Conservation (phyloP, 1,139 yeast species). For the Arxiozyma bovina region DNA sequence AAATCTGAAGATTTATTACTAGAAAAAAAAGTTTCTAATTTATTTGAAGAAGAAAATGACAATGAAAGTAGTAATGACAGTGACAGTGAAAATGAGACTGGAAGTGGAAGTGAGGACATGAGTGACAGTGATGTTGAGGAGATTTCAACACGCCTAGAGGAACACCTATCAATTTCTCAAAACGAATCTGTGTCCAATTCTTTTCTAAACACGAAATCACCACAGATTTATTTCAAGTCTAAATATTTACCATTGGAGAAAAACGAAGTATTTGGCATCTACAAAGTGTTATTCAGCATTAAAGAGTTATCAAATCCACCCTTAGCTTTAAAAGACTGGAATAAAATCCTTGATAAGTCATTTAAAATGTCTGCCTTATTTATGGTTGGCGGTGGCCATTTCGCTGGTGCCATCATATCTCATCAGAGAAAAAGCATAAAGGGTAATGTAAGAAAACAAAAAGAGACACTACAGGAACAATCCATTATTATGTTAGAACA, state of each 20-base stretch:
- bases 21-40: neutral
- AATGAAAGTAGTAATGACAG: slow-evolving; percentile 2
- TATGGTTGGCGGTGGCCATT: slow-evolving; percentile 98
- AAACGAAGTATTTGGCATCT: slow-evolving; percentile 50
- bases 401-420: slow-evolving; percentile 87
- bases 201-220: slow-evolving; percentile 55
- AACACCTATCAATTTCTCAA: slow-evolving; percentile 1
- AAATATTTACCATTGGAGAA: slow-evolving; percentile 32
- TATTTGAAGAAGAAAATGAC: slow-evolving; percentile 2
- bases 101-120: neutral
- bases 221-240: slow-evolving; percentile 50
- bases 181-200: slow-evolving; percentile 35
- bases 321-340: slow-evolving; percentile 25
- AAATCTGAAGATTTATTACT: neutral
- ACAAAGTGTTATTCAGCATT: slow-evolving; percentile 53
- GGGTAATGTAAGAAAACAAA: slow-evolving; percentile 39
- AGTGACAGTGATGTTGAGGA: slow-evolving; percentile 4
- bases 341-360: slow-evolving; percentile 19
- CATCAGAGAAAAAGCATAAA: slow-evolving; percentile 50
- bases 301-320: slow-evolving; percentile 34
- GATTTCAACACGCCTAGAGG: neutral
- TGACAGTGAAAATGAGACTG: slow-evolving; percentile 3
- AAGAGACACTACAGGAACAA: slow-evolving; percentile 44
- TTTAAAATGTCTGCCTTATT: slow-evolving; percentile 54
- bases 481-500: slow-evolving; percentile 59